A percentile compares a stretch with the other conserved stretches of the same genome.
Conservation (phyloP, 768 basidiomycete genomes). For the Kwoniella europaea region DNA sequence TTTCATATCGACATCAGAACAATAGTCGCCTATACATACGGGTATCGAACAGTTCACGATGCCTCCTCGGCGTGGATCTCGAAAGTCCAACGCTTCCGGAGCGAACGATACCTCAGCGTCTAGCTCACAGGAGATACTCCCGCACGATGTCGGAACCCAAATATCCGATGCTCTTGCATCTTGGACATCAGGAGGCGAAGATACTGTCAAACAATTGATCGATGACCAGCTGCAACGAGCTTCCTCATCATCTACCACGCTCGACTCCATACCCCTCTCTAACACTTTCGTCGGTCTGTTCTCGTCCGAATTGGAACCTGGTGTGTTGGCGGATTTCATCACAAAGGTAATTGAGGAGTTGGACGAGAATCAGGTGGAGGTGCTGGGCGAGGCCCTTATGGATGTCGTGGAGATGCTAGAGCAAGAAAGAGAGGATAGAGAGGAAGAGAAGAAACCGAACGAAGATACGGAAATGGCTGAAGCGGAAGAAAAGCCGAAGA, state of each 20-base stretch:
- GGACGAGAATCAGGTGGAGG: slow-evolving; percentile 17
- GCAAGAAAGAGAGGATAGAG: slow-evolving; percentile 34
- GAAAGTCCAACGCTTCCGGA: neutral
- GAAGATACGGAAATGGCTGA: slow-evolving; percentile 23
- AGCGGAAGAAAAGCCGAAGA: slow-evolving; percentile 6
- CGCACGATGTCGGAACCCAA: slow-evolving; percentile 13
- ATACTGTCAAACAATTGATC: slow-evolving; percentile 6
- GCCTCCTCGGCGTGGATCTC: slow-evolving; percentile 19
- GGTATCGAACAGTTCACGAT: neutral
- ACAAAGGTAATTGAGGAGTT: slow-evolving; percentile 3
- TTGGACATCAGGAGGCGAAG: slow-evolving; percentile 18
- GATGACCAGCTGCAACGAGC: slow-evolving; percentile 10
- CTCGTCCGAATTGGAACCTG: slow-evolving; percentile 9
- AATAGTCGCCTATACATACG: neutral
- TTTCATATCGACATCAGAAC: neutral
- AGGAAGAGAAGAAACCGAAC: slow-evolving; percentile 14
- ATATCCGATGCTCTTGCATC: slow-evolving; percentile 18
- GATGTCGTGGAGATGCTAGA: slow-evolving; percentile 38
- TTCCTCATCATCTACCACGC: slow-evolving; percentile 2
- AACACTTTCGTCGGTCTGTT: slow-evolving; percentile 16
- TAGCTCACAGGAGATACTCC: neutral
- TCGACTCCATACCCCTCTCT: slow-evolving; percentile 19
- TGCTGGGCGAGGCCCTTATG: slow-evolving; percentile 20
- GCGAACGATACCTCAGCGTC: slow-evolving; percentile 3
- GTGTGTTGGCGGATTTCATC: slow-evolving; percentile 21